Conservation (phyloP, 2,329 filamentous ascomycete genomes). For the Stagonosporopsis rhizophila region DNA sequence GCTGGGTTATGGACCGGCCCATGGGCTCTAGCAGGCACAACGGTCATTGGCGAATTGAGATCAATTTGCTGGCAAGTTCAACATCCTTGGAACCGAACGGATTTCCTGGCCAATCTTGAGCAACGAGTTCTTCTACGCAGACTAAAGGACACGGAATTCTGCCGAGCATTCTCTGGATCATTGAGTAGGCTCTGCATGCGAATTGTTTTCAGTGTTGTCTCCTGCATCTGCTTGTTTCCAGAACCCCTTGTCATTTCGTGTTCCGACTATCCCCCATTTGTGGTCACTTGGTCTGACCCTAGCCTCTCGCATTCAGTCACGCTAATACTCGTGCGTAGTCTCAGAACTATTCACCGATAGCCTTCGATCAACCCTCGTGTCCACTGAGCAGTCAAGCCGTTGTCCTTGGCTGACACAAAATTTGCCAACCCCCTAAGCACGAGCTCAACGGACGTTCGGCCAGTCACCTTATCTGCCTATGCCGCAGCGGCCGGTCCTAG, state of each 20-base stretch:
- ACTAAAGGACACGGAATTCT: conserved; percentile 23
- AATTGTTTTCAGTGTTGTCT: conserved; percentile 28
- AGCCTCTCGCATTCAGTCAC: conserved; percentile 33
- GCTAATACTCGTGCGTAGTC: conserved; percentile 50
- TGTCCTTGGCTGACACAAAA: conserved; percentile 43
- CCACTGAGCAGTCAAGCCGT: conserved; percentile 34
- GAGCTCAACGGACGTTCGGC: conserved; percentile 46
- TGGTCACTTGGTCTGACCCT: conserved; percentile 30
- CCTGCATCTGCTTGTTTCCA: conserved; percentile 23
- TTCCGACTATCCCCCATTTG: conserved; percentile 1
- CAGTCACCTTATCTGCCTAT: conserved; percentile 58
- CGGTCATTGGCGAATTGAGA: conserved; percentile 43
- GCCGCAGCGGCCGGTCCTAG: conserved; percentile 50
- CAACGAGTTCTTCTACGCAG: conserved; percentile 23
- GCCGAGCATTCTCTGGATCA: conserved; percentile 32
- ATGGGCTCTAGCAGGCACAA: conserved; percentile 20
- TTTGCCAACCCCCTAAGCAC: conserved; percentile 37
- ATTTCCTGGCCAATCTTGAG: conserved; percentile 28
- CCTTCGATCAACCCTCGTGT: conserved; percentile 32
- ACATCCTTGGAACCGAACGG: conserved; percentile 28
- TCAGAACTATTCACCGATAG: conserved; percentile 37
- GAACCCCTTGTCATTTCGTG: conserved; percentile 24
- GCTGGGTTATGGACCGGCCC: conserved; percentile 43
- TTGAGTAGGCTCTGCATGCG: conserved; percentile 31
- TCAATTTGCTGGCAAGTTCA: conserved; percentile 26